A percentile compares a stretch with the other conserved stretches of the same genome.
Evolutionary conservation across 805 yeast species (phyloP).

Genomic region (Nakazawaea ambrosiae): DNA sequence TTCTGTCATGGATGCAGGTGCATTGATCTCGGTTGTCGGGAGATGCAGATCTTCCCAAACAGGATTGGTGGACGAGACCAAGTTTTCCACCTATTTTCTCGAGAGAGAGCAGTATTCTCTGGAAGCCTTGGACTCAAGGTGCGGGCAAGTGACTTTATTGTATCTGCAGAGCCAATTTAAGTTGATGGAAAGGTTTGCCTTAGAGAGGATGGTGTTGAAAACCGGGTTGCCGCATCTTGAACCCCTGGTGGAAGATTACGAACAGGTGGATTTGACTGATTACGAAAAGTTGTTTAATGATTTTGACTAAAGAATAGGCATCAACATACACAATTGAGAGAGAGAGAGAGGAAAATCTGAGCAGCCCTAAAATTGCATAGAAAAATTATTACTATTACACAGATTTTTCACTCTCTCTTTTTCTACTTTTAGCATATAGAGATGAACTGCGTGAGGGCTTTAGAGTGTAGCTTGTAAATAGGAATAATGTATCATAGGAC

Average conservation of each 20-base stretch:
- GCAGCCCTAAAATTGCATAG: too few species aligned
- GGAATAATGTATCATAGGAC: too few species aligned
- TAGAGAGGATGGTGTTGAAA: conserved; percentile 21
- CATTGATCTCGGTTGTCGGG: conserved; percentile 19
- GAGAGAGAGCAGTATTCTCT: neutral
- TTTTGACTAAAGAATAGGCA: neutral
- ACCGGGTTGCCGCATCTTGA: conserved; percentile 3
- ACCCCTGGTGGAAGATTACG: conserved; percentile 5
- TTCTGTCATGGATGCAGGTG: conserved; percentile 17
- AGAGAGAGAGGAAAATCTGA: neutral
- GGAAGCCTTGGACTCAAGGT: neutral
- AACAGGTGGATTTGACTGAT: conserved; percentile 1
- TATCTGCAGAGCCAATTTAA: conserved; percentile 19
- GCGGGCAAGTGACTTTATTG: conserved; percentile 1
- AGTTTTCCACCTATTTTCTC: neutral
- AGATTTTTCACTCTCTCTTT: too few species aligned
- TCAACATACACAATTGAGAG: neutral
- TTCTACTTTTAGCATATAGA: too few species aligned
- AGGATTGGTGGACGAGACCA: conserved; percentile 3
- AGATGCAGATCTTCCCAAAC: conserved; percentile 16
- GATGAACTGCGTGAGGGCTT: too few species aligned
- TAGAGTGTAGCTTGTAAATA: too few species aligned
- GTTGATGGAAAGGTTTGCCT: conserved; percentile 21
- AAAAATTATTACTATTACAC: too few species aligned
- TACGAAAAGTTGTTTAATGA: conserved; percentile 5